Evolutionary conservation across 139 green algal genomes (phyloP).

Genomic region (Pseudopediastrum boryanum): DNA sequence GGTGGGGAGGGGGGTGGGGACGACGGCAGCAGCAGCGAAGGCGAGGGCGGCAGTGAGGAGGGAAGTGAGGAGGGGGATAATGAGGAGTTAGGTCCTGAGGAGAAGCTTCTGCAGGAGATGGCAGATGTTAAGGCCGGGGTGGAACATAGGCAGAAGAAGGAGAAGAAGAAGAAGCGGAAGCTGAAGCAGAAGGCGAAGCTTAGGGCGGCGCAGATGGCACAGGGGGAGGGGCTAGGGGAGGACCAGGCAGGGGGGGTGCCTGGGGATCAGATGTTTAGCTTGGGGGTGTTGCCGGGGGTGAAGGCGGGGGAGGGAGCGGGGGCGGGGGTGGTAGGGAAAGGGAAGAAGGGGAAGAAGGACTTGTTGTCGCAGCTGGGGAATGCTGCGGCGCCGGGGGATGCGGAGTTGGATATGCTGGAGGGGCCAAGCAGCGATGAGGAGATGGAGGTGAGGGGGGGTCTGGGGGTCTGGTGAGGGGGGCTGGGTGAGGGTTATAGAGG

Average conservation of each 20-base stretch:
- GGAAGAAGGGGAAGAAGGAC: background rate
- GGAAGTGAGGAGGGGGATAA: background rate
- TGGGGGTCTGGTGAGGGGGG: background rate
- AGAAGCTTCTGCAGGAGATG: slow-evolving; percentile 90
- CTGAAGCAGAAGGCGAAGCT: slow-evolving; percentile 82
- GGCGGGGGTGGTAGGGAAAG: background rate
- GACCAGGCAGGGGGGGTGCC: slow-evolving; percentile 16
- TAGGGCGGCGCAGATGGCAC: slow-evolving; percentile 61
- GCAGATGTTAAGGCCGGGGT: slow-evolving; percentile 74
- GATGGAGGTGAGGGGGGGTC: slow-evolving; percentile 10
- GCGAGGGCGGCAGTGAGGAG: background rate
- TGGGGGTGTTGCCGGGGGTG: slow-evolving; percentile 17
- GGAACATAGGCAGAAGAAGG: slow-evolving; percentile 59
- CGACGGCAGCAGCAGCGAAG: slow-evolving; percentile 15
- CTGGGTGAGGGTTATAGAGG: background rate
- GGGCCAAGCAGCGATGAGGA: slow-evolving; percentile 5
- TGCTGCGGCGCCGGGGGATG: slow-evolving; percentile 42
- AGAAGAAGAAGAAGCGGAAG: slow-evolving; percentile 72
- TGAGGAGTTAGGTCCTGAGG: slow-evolving; percentile 61
- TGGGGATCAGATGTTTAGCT: slow-evolving; percentile 52
- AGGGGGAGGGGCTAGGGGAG: slow-evolving; percentile 49
- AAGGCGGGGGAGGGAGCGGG: background rate
- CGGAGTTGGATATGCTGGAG: slow-evolving; percentile 48
- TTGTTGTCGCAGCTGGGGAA: slow-evolving; percentile 16
- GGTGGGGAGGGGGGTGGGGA: background rate